Percentiles rank a stretch among this genome's conserved stretches.
Evolutionary conservation across 441 rosid species (phyloP).

Genomic region (Biscutella laevigata): DNA sequence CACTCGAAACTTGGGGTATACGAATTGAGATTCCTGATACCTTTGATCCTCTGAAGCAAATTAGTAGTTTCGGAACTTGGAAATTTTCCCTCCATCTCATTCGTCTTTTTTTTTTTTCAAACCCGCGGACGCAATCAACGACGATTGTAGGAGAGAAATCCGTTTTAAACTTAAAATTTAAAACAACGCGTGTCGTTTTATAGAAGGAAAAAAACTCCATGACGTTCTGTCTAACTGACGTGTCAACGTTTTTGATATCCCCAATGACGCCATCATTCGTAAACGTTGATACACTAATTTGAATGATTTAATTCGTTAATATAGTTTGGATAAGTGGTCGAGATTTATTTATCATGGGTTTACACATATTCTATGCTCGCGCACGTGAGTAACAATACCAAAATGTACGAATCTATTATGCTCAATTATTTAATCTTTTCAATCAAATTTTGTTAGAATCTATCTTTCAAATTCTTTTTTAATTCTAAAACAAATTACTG

Average conservation of each 20-base stretch:
- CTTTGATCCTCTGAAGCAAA: constrained; percentile 48
- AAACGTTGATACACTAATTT: no score
- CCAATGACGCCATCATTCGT: no score
- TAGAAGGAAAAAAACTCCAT: no score
- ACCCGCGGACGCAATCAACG: neutral
- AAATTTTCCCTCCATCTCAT: constrained; percentile 52
- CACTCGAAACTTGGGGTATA: neutral
- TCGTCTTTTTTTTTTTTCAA: neutral
- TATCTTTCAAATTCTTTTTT: neutral
- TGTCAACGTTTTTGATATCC: no score
- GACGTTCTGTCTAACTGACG: no score
- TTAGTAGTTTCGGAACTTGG: constrained; percentile 19
- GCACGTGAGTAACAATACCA: constrained; percentile 14
- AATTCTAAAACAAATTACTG: neutral
- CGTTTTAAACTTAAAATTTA: neutral
- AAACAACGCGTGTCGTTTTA: no score
- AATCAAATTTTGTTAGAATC: neutral
- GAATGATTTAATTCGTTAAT: neutral
- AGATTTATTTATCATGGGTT: constrained; percentile 3
- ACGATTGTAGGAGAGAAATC: no score
- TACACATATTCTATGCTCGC: neutral
- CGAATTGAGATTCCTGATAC: constrained; percentile 14
- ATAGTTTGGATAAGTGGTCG: constrained; percentile 6
- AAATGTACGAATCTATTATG: constrained; percentile 10
- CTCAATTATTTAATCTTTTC: neutral